A percentile compares a stretch with the other conserved stretches of the same genome.
phyloP scores from a whole-genome alignment of 768 basidiomycete genomes.

The Clitopilus hobsonii region DNA sequence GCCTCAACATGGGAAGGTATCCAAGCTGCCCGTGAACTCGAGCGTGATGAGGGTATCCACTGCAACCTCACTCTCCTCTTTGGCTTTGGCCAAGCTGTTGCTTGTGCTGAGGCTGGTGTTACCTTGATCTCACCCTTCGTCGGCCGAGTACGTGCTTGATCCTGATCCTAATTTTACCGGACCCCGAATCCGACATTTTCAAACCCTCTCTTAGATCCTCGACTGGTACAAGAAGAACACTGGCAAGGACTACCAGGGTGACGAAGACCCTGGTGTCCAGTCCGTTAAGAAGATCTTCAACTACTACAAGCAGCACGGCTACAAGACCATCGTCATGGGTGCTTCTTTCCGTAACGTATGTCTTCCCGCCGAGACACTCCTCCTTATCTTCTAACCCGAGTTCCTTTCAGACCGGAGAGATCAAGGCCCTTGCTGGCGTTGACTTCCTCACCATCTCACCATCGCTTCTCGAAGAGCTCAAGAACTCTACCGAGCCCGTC shows the following conservation, averaged over 20 bases:
- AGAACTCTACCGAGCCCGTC: conserved; percentile 69
- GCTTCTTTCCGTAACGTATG: conserved; percentile 98
- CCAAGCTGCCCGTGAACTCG: conserved; percentile 95
- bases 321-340: conserved; percentile 99
- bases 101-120: conserved; percentile 96
- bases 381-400: conserved; percentile 6
- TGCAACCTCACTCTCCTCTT: conserved; percentile 99
- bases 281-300: conserved; percentile 98
- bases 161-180: conserved; percentile 11
- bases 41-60: conserved; percentile 90
- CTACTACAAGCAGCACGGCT: conserved; percentile 98
- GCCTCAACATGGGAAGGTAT: conserved; percentile 99
- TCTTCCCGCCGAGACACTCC: conserved; percentile 8
- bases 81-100: conserved; percentile 98
- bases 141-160: conserved; percentile 68
- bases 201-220: conserved; percentile 63
- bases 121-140: conserved; percentile 99
- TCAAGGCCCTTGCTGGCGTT: conserved; percentile 91
- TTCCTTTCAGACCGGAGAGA: conserved; percentile 69
- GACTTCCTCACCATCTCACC: conserved; percentile 98
- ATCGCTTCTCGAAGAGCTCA: conserved; percentile 86
- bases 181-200: conserved; percentile 8
- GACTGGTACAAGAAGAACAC: conserved; percentile 98
- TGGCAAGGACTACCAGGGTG: conserved; percentile 85
- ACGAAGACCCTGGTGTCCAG: conserved; percentile 92